These are phyloP conservation scores for Grammothele lineata DNA, from an alignment of 768 basidiomycete genomes.

Conservation along the genomic window DNA sequence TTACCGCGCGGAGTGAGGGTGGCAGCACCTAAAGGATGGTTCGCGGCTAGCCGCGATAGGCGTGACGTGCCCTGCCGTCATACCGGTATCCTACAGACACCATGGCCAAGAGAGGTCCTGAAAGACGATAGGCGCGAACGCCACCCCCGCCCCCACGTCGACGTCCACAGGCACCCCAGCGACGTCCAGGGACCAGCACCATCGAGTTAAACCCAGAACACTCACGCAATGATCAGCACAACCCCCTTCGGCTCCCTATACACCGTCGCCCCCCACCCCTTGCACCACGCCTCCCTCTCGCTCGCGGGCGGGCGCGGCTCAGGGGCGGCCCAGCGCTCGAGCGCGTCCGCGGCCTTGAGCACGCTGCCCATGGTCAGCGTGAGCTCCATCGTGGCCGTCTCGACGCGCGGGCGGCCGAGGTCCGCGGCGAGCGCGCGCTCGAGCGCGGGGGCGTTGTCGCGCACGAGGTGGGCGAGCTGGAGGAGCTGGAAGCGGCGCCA, in stretches of 20 bases:
- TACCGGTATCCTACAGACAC: too few species aligned
- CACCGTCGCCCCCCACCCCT: slow-evolving; percentile 48
- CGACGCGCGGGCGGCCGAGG: slow-evolving; percentile 23
- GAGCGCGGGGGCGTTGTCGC: slow-evolving; percentile 57
- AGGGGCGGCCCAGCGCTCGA: slow-evolving; percentile 57
- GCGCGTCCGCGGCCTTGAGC: slow-evolving; percentile 39
- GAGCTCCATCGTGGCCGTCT: slow-evolving; percentile 36
- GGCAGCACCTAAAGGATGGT: too few species aligned
- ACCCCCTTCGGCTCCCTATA: slow-evolving; percentile 58
- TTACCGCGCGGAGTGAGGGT: too few species aligned
- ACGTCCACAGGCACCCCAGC: too few species aligned
- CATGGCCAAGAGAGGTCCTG: too few species aligned
- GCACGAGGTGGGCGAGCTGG: slow-evolving; percentile 55
- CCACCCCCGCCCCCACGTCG: too few species aligned
- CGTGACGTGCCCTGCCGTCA: too few species aligned
- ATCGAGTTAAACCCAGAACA: too few species aligned
- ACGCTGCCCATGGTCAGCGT: slow-evolving; percentile 36
- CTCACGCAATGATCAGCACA: too few species aligned
- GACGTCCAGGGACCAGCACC: too few species aligned
- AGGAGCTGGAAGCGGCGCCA: slow-evolving; percentile 65
- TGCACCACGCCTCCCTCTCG: slow-evolving; percentile 43
- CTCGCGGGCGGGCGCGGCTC: slow-evolving; percentile 34
- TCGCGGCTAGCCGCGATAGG: too few species aligned
- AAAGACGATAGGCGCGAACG: too few species aligned
- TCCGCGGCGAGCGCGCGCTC: slow-evolving; percentile 37